Evolutionary conservation across 164 flowering plant species (phyloP).

Genomic region (Chimonanthus praecox): DNA sequence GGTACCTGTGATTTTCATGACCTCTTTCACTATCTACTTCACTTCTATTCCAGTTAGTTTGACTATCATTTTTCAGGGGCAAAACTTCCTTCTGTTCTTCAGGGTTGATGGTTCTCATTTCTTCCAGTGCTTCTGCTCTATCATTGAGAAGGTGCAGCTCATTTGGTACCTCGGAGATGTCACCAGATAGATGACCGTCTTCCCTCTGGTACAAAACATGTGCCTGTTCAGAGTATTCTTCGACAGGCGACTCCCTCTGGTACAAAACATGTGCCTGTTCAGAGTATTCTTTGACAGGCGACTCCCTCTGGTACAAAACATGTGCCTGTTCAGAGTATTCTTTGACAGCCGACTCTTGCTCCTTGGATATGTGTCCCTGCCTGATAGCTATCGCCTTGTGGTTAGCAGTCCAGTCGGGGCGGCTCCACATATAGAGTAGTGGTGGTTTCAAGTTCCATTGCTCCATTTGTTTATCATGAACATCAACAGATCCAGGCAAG

Average conservation of each 20-base stretch:
- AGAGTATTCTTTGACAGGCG: no score
- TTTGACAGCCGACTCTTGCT: neutral
- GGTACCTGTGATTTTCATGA: slow-evolving; percentile 8
- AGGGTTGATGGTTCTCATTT: neutral
- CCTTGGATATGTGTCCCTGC: slow-evolving; percentile 37
- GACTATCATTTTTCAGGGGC: slow-evolving; percentile 1
- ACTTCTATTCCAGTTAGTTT: neutral
- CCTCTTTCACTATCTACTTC: slow-evolving; percentile 7
- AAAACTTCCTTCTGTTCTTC: slow-evolving; percentile 14
- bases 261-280: no score
- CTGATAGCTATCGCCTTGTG: slow-evolving; percentile 54
- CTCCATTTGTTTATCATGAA: slow-evolving; percentile 54
- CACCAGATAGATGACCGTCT: slow-evolving; percentile 19
- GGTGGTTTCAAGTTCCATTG: slow-evolving; percentile 73
- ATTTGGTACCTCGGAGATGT: slow-evolving; percentile 20
- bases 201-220: neutral
- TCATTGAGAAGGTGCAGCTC: slow-evolving; percentile 19
- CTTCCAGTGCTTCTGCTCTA: slow-evolving; percentile 13
- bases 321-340: neutral
- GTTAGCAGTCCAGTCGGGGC: slow-evolving; percentile 50
- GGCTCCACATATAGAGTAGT: slow-evolving; percentile 83
- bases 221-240: no score
- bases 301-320: neutral
- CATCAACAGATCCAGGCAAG: slow-evolving; percentile 77
- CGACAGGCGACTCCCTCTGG: neutral